A percentile compares a stretch with the other conserved stretches of the same genome.
Conservation (phyloP, 2,329 filamentous ascomycete species). For the Pseudogymnoascus sp. region DNA sequence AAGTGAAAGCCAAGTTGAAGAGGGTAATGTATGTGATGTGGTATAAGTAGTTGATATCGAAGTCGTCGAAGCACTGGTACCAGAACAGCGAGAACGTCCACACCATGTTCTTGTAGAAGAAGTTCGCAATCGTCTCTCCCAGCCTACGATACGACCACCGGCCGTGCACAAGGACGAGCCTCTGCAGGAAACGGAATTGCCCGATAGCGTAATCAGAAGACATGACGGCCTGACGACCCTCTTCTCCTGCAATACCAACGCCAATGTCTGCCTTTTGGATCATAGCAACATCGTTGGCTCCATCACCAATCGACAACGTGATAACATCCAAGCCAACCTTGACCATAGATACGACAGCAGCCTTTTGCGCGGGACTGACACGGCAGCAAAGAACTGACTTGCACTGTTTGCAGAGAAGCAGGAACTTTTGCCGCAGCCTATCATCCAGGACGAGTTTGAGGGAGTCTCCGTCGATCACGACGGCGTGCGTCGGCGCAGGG, state of each 20-base stretch:
- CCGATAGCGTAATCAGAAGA: constrained; percentile 93
- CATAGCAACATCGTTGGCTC: constrained; percentile 95
- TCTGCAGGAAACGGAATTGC: constrained; percentile 81
- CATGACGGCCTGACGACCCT: constrained; percentile 90
- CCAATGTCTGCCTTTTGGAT: constrained; percentile 94
- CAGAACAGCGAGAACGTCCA: constrained; percentile 97
- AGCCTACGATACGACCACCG: constrained; percentile 91
- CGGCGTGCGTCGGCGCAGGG: constrained; percentile 77
- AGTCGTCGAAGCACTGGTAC: constrained; percentile 93
- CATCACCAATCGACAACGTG: constrained; percentile 87
- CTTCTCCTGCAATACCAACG: constrained; percentile 87
- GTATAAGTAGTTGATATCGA: constrained; percentile 93
- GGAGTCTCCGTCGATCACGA: constrained; percentile 92
- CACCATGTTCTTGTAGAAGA: constrained; percentile 99
- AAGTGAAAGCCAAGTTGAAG: constrained; percentile 96
- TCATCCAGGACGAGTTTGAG: constrained; percentile 82
- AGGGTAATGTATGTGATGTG: constrained; percentile 96
- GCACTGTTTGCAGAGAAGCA: constrained; percentile 93
- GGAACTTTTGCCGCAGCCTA: constrained; percentile 77
- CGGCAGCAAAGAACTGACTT: constrained; percentile 93
- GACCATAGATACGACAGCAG: constrained; percentile 91
- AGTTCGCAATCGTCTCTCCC: constrained; percentile 90
- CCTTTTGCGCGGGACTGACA: constrained; percentile 94
- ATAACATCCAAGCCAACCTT: constrained; percentile 93
- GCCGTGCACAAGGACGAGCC: constrained; percentile 81